phyloP scores from a whole-genome alignment of 768 basidiomycete species.

The Termitomyces sp. region DNA sequence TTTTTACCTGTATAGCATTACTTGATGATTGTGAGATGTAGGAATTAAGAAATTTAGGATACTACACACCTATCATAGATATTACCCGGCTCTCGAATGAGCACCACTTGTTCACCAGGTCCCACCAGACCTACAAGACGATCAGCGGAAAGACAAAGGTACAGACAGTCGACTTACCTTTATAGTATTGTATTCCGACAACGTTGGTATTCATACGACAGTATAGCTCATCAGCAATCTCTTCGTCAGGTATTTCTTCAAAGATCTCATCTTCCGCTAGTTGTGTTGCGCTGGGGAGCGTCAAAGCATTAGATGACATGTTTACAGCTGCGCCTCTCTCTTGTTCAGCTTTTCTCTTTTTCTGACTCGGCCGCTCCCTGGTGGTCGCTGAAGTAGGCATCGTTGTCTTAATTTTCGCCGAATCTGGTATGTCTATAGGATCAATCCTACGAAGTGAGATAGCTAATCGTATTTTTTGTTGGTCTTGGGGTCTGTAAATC shows the following conservation, averaged over 20 bases:
- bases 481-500: conserved; percentile 46
- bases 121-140: conserved; percentile 62
- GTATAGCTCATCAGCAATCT: conserved; percentile 62
- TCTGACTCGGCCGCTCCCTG: conserved; percentile 23
- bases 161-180: conserved; percentile 31
- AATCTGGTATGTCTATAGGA: conserved; percentile 47
- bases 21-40: conserved; percentile 23
- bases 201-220: conserved; percentile 52
- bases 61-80: conserved; percentile 52
- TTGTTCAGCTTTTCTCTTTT: conserved; percentile 37
- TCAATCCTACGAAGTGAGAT: conserved; percentile 49
- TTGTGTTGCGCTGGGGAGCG: conserved; percentile 11
- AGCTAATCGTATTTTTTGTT: conserved; percentile 56
- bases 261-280: conserved; percentile 32
- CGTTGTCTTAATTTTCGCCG: conserved; percentile 23
- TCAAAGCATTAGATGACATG: background rate
- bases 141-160: conserved; percentile 5
- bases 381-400: background rate
- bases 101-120: conserved; percentile 66
- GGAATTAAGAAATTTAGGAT: too few relatives aligned
- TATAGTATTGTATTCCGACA: conserved; percentile 84
- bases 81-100: conserved; percentile 65
- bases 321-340: conserved; percentile 11
- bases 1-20: conserved; percentile 78
- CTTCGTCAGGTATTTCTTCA: conserved; percentile 40